A percentile compares a stretch with the other conserved stretches of the same genome.
phyloP scores from a whole-genome alignment of 441 rosid genomes.

The Aleurites moluccanus region DNA sequence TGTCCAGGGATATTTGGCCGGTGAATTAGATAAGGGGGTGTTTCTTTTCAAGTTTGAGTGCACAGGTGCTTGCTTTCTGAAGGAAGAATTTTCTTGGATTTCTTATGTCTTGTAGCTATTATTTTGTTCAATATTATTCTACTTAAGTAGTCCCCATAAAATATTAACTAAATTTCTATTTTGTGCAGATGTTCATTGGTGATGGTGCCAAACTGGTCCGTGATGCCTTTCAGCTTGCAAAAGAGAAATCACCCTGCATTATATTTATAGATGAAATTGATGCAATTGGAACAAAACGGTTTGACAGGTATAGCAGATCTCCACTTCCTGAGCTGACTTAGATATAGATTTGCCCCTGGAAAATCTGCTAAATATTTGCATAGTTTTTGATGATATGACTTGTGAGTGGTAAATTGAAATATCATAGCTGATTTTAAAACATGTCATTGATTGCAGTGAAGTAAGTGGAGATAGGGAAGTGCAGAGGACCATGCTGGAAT shows the following conservation, averaged over 20 bases:
- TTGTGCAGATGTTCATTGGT: slow-evolving; percentile 90
- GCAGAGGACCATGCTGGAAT: slow-evolving; percentile 93
- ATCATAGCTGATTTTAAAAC: slow-evolving; percentile 5
- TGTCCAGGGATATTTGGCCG: not conserved
- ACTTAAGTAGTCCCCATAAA: not conserved
- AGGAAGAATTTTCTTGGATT: not conserved
- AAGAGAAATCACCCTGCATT: slow-evolving; percentile 98
- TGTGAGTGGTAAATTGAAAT: not conserved
- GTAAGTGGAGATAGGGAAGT: slow-evolving; percentile 99
- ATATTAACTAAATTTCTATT: slow-evolving; percentile 12
- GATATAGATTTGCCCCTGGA: no score
- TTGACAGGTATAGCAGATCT: slow-evolving; percentile 61
- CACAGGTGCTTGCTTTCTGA: not conserved
- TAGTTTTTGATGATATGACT: slow-evolving; percentile 3
- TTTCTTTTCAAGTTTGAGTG: not conserved
- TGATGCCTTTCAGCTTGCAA: slow-evolving; percentile 99
- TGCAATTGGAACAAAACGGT: slow-evolving; percentile 97
- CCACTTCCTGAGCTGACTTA: not conserved
- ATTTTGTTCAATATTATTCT: not conserved
- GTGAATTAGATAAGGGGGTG: not conserved
- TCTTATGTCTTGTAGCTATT: not conserved
- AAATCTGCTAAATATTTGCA: not conserved
- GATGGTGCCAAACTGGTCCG: slow-evolving; percentile 99
- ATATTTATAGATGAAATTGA: slow-evolving; percentile 98
- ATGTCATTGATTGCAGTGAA: slow-evolving; percentile 61